Evolutionary conservation across 2,329 filamentous ascomycete species (phyloP).

Genomic region (Pseudopyrenochaeta lycopersici): DNA sequence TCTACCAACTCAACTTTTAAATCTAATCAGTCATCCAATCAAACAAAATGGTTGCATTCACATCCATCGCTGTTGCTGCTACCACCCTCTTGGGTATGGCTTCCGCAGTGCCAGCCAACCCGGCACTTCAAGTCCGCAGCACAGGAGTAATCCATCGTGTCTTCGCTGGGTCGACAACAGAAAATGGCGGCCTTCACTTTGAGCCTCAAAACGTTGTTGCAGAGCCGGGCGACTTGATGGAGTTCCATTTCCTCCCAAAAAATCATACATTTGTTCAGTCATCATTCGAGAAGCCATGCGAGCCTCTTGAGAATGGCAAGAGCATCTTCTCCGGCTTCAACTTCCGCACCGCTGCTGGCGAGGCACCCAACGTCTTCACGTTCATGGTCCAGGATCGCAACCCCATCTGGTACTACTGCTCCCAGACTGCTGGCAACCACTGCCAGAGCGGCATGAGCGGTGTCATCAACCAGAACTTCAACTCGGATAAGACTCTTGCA

Average conservation of each 20-base stretch:
- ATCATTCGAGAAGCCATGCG: constrained; percentile 74
- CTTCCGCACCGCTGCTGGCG: constrained; percentile 56
- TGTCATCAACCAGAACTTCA: constrained; percentile 68
- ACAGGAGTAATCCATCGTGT: constrained; percentile 42
- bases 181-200: constrained; percentile 40
- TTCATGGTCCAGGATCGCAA: constrained; percentile 71
- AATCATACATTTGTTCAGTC: constrained; percentile 84
- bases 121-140: constrained; percentile 4
- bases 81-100: constrained; percentile 30
- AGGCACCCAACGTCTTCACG: constrained; percentile 64
- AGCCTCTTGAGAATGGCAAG: constrained; percentile 63
- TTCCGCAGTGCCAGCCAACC: constrained; percentile 23
- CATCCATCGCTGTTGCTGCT: constrained; percentile 26
- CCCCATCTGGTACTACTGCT: constrained; percentile 83
- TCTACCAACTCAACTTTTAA: background rate
- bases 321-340: constrained; percentile 70
- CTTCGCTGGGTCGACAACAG: constrained; percentile 33
- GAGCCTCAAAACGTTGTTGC: constrained; percentile 46
- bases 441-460: constrained; percentile 78
- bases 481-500: constrained; percentile 33
- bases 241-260: constrained; percentile 60
- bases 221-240: constrained; percentile 47
- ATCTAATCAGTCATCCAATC: constrained; percentile 16
- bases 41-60: constrained; percentile 37
- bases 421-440: constrained; percentile 67